Evolutionary conservation across 495 filamentous ascomycete genomes (phyloP).

Genomic region (Podospora bellae-mahoneyi): DNA sequence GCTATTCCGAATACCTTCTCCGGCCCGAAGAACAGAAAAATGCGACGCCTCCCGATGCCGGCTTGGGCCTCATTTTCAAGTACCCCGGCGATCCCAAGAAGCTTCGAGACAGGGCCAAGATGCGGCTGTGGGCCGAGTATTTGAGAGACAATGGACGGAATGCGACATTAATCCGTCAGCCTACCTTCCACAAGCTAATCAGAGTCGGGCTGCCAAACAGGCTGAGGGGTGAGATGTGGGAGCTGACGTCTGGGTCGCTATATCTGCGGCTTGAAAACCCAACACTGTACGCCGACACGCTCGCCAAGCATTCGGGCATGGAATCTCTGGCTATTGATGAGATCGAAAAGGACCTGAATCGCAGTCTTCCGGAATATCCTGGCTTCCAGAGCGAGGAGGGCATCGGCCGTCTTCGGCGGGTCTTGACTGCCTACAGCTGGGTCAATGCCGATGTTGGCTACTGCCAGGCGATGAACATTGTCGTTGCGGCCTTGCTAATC

Average conservation of each 20-base stretch:
- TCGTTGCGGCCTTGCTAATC: slow-evolving; percentile 91
- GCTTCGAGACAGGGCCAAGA: slow-evolving; percentile 91
- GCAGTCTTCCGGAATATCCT: slow-evolving; percentile 93
- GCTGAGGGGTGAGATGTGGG: slow-evolving; percentile 92
- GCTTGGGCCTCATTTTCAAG: slow-evolving; percentile 85
- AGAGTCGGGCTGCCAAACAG: slow-evolving; percentile 92
- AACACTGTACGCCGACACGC: slow-evolving; percentile 74
- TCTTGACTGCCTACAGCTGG: slow-evolving; percentile 96
- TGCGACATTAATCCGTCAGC: slow-evolving; percentile 84
- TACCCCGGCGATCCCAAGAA: slow-evolving; percentile 97
- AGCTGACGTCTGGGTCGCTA: slow-evolving; percentile 84
- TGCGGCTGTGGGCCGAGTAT: slow-evolving; percentile 96
- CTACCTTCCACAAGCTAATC: slow-evolving; percentile 95
- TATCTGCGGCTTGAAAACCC: slow-evolving; percentile 84
- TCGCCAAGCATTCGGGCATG: slow-evolving; percentile 73
- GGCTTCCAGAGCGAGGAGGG: slow-evolving; percentile 96
- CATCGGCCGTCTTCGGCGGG: slow-evolving; percentile 81
- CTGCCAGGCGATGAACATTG: slow-evolving; percentile 99
- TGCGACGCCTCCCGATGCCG: slow-evolving; percentile 73
- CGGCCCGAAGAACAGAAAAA: slow-evolving; percentile 56
- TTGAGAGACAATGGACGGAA: slow-evolving; percentile 94
- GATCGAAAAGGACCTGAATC: slow-evolving; percentile 96
- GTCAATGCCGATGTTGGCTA: slow-evolving; percentile 91
- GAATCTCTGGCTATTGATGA: slow-evolving; percentile 95
- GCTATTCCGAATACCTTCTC: slow-evolving; percentile 92